Conservation (phyloP, 768 basidiomycete genomes). For the Boletus rufocinnamomeus region DNA sequence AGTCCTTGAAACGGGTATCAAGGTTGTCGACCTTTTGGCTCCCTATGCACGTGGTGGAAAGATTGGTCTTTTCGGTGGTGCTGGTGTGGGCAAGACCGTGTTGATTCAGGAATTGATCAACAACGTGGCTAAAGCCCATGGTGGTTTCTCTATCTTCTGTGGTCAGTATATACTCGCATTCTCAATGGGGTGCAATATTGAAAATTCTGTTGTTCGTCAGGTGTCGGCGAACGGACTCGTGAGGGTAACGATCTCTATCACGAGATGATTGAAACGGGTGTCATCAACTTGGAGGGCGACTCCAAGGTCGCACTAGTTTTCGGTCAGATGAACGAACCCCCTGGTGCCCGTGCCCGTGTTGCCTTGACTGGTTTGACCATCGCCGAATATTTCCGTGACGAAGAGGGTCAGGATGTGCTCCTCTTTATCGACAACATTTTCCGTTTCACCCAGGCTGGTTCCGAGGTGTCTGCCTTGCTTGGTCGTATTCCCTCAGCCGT, state of each 20-base stretch:
- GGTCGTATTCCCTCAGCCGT: conserved; percentile 99
- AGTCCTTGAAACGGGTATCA: conserved; percentile 99
- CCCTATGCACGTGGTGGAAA: conserved; percentile 99
- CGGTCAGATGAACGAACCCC: conserved; percentile 99
- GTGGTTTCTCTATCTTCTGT: conserved; percentile 99
- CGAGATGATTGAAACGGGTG: conserved; percentile 99
- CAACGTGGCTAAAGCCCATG: conserved; percentile 99
- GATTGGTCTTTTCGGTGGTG: conserved; percentile 99
- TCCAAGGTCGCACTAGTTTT: conserved; percentile 99
- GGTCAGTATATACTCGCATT: conserved; percentile 47
- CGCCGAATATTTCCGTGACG: conserved; percentile 99
- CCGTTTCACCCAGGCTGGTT: conserved; percentile 99
- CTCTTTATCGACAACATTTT: conserved; percentile 99
- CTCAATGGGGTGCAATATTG: background rate
- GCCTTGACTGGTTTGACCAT: conserved; percentile 99
- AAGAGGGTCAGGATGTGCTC: conserved; percentile 99
- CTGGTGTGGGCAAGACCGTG: conserved; percentile 99
- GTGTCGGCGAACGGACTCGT: conserved; percentile 99
- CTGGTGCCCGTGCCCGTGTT: conserved; percentile 99
- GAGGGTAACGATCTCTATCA: conserved; percentile 99
- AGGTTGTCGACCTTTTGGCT: conserved; percentile 99
- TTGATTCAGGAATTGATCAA: conserved; percentile 99
- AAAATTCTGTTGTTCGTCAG: conserved; percentile 40
- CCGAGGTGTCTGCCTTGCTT: conserved; percentile 98
- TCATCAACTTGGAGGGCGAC: conserved; percentile 99